Conservation (phyloP, 441 rosid species). For the Arabidopsis hybrid region DNA sequence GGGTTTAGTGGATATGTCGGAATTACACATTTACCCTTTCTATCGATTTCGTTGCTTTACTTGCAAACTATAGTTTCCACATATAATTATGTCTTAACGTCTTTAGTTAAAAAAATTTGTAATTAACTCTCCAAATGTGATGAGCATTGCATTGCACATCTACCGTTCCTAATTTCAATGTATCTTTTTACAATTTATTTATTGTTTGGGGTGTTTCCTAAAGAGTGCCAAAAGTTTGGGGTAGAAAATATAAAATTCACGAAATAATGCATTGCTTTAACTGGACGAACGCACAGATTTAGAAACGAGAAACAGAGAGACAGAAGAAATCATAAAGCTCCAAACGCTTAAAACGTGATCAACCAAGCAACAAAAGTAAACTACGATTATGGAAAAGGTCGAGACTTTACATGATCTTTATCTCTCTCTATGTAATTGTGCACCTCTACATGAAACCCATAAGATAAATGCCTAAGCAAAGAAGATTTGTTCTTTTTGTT, state of each 20-base stretch:
- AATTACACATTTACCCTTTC: neutral
- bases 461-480: conserved; percentile 19
- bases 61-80: neutral
- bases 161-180: conserved; percentile 17
- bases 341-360: conserved; percentile 14
- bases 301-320: conserved; percentile 7
- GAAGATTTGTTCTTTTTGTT: neutral
- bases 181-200: neutral
- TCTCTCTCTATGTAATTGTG: neutral
- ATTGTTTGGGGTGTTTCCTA: conserved; percentile 17
- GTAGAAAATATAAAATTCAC: conserved; percentile 2
- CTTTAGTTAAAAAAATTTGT: too few relatives aligned
- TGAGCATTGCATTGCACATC: conserved; percentile 29
- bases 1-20: neutral
- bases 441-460: neutral
- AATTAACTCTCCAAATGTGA: neutral
- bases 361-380: conserved; percentile 19
- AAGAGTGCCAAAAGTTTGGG: conserved; percentile 24
- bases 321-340: neutral
- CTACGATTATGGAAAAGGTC: conserved; percentile 9
- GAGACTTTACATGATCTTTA: conserved; percentile 27
- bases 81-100: neutral
- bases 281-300: neutral
- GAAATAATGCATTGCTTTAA: neutral
- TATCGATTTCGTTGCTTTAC: neutral